Base-by-base conservation (phyloP, 805 yeast species). In the Zygosaccharomyces bisporus region DNA sequence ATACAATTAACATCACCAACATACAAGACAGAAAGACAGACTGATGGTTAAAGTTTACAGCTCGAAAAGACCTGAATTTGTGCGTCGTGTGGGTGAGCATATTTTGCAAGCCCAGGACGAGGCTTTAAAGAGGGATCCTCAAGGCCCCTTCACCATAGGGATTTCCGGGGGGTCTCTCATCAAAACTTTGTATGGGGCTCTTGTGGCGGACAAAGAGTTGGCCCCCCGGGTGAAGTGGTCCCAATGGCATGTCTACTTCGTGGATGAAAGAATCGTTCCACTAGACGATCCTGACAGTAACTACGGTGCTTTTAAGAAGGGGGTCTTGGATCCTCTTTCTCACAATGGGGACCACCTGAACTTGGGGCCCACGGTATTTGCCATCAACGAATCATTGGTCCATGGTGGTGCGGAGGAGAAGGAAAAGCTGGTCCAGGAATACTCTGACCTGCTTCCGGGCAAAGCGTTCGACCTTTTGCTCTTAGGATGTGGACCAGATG, bases 401-500 rank as follows among this genome's bases (percentile, higher is more conserved):
- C 72, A 77, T 6, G 80, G 78, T 8, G 73, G 77, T 6, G 73
- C 79, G 5, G 72, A 77, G 24, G 67, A 66, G 3, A 73, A 72
- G 43, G 74, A 74, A 34, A 73, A 68, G 34, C 77, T 86, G 54
- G 89, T 95, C 4, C 52, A 59, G 13, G 81, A 76, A 37, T 89
- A 89, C 64, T 82, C 76, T 51, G 48, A 70, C 1, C 68, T 71
- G 34, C 65, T 89, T 41, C 87, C 91, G 7, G 30, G 47, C 18
- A 21, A 34, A 4, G 49, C 49, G 3, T 57, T 77, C 24, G 95
- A 89, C 64, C 69, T 88, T 55, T 69, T 89, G 17, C 69, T 88
- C 44, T 73, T 89, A 51, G 97, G 97, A 17, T 85, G 93, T 63
- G 97, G 97, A 6, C 96, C 96, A 27, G 97, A 89, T 59, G 97